Conservation (phyloP, 2,329 filamentous ascomycete species). For the Pseudocercospora vitis region DNA sequence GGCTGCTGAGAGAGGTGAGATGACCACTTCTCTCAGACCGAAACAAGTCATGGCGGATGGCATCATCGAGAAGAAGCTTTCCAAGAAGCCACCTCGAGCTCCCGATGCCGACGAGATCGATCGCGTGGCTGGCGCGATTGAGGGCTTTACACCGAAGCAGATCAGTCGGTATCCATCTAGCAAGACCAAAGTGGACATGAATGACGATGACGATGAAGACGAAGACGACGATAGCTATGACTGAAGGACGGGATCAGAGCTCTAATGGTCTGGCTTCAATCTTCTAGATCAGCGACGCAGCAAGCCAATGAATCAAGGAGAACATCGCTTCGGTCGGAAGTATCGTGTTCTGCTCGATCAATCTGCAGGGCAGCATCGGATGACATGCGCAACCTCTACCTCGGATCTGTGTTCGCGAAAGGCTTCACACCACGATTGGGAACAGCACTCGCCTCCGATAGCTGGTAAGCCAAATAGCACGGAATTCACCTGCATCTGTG, state of each 20-base stretch:
- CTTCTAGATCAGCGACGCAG: no score
- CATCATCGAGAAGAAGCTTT: slow-evolving; percentile 37
- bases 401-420: no score
- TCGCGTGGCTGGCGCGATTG: slow-evolving; percentile 24
- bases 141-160: slow-evolving; percentile 34
- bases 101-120: slow-evolving; percentile 14
- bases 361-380: no score
- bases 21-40: slow-evolving; percentile 30
- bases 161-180: slow-evolving; percentile 13
- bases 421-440: no score
- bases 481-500: no score
- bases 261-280: no score
- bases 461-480: no score
- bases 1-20: slow-evolving; percentile 48
- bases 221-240: slow-evolving; percentile 15
- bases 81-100: slow-evolving; percentile 16
- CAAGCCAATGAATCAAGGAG: no score
- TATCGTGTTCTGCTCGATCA: no score
- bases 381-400: no score
- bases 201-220: slow-evolving; percentile 13
- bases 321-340: no score
- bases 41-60: slow-evolving; percentile 36
- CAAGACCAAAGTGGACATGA: not conserved
- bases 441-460: no score
- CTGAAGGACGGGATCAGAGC: slow-evolving; percentile 3